Percentiles rank a stretch among this genome's conserved stretches.
Evolutionary conservation across 2,329 filamentous ascomycete genomes (phyloP).

Genomic region (Aspergillus ochraceoroseus): DNA sequence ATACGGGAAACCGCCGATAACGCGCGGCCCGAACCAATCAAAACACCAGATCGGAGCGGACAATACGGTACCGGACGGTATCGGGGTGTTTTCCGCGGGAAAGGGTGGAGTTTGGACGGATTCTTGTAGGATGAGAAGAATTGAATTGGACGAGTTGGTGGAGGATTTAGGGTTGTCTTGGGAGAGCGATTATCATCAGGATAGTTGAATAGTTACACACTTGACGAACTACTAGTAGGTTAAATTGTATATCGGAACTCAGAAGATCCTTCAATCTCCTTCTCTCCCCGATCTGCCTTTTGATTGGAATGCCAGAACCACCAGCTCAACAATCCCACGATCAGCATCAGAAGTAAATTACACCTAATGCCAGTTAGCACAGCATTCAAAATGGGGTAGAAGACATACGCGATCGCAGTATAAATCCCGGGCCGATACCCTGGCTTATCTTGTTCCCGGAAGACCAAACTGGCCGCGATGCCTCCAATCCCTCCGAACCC

Average conservation of each 20-base stretch:
- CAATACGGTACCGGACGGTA: too few species aligned
- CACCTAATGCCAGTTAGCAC: constrained; percentile 25
- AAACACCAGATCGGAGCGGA: not conserved
- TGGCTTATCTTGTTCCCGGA: constrained; percentile 47
- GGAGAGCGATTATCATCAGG: too few species aligned
- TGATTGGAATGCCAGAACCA: constrained; percentile 35
- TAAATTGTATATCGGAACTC: constrained; percentile 38
- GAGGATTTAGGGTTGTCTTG: too few species aligned
- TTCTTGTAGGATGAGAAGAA: too few species aligned
- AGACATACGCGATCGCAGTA: constrained; percentile 30
- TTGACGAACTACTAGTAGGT: not conserved
- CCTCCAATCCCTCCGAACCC: constrained; percentile 73
- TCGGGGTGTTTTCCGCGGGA: constrained; percentile 23
- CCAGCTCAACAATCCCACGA: constrained; percentile 27
- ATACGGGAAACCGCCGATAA: constrained; percentile 23
- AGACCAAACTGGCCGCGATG: constrained; percentile 70
- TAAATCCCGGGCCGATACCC: constrained; percentile 34
- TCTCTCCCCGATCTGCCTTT: constrained; percentile 33
- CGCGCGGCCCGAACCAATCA: constrained; percentile 14
- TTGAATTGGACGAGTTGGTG: too few species aligned
- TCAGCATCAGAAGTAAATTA: constrained; percentile 32
- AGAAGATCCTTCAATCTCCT: constrained; percentile 33
- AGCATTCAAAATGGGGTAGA: not conserved
- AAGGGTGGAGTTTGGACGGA: too few species aligned
- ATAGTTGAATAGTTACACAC: not conserved